Evolutionary conservation across 768 basidiomycete genomes (phyloP).

Genomic region (Sporobolomyces pararoseus): DNA sequence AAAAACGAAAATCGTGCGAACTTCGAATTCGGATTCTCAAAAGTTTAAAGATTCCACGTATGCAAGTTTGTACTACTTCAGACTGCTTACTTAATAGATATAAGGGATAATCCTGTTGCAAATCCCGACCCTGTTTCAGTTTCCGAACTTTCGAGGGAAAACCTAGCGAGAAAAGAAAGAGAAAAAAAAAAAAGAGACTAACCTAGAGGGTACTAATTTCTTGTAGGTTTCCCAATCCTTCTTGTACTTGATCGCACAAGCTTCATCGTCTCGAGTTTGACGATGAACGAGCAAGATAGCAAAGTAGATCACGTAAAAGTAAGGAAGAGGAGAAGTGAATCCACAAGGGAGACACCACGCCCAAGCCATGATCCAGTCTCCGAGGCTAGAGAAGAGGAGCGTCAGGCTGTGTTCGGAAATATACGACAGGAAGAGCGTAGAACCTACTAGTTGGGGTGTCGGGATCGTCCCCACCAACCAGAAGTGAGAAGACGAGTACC

Average conservation of each 20-base stretch:
- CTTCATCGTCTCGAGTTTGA: conserved; percentile 84
- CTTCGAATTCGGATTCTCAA: no score
- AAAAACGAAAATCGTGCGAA: no score
- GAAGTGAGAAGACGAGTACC: conserved; percentile 88
- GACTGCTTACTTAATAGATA: conserved; percentile 44
- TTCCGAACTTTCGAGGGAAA: no score
- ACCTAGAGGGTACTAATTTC: conserved; percentile 68
- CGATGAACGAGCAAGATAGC: conserved; percentile 82
- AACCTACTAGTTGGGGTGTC: conserved; percentile 81
- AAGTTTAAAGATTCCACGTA: no score
- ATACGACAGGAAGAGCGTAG: neutral
- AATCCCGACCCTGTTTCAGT: no score
- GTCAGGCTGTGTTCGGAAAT: neutral
- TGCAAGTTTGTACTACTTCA: no score
- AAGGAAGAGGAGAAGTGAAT: conserved; percentile 86
- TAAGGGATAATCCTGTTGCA: conserved; percentile 44
- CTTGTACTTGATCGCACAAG: conserved; percentile 89
- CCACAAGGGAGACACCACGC: conserved; percentile 93
- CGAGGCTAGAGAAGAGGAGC: conserved; percentile 22
- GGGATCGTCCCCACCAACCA: conserved; percentile 94
- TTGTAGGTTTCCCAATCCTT: conserved; percentile 91
- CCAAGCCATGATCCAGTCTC: conserved; percentile 69
- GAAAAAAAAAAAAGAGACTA: neutral
- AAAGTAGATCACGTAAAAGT: conserved; percentile 91
- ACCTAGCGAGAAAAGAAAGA: no score